Evolutionary conservation across 257 asterid species (phyloP), one percentile per base, ranked within the genome.

Genomic region (Salvia splendens): DNA sequence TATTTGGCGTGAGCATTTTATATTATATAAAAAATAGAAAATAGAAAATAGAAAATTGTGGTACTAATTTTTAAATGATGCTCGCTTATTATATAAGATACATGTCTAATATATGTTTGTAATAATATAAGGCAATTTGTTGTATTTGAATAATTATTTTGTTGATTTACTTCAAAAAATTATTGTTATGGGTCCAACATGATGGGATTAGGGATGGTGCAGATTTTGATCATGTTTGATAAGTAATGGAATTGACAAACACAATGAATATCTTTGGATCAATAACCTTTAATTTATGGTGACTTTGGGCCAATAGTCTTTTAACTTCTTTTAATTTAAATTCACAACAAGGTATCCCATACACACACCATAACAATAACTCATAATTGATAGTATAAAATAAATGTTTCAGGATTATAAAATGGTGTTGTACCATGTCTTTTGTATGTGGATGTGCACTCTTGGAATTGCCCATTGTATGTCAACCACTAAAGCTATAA

Each of bases 351-450:
- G 9, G 14, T 28, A 53, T 28, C 5, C 9, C 60, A 48, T 64
- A 7, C 47, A 24, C 15, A 49, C 45, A 48, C 66, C 47, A 24
- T 30, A 38, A 24, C 30, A 24, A 24, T 24, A 24, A 24, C 28
- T 55, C 66, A 67, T 38, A 52, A 7, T 10, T 17, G 6, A 47
- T 69, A 24, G 30, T 24, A 45, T 17, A 67, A 11, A 32, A 43
- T 58, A 7, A 48, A 45, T 17, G 59, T 46, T 32, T 17, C 17
- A 16, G 46, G 51, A 40, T 52, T 12, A 15, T 61, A 61, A 61
- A 33, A 70, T 51, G 75, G 75, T 48, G 6, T 41, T 48, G 6
- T 41, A 61, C 69, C 75, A 70, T 61, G 35, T 49, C 42, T 28
- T 50, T 32, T 3, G 3, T 7, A 15, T 53, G 16, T 40, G 65